phyloP scores from a whole-genome alignment of 1,284 basidiomycete genomes.

The Trametes polyzona region DNA sequence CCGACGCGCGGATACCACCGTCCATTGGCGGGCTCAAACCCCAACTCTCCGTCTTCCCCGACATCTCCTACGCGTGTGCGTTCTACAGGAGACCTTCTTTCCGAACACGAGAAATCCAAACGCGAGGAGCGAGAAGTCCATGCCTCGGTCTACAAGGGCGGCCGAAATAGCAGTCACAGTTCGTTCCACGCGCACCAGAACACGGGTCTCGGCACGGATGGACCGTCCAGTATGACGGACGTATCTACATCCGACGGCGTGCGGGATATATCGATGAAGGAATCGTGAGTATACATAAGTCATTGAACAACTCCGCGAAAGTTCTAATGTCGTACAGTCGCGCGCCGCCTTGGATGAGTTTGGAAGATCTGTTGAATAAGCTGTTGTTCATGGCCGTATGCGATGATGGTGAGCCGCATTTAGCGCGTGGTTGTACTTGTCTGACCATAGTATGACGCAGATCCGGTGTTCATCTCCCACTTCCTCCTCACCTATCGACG shows the following conservation, averaged over 20 bases:
- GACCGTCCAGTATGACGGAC: constrained; percentile 20
- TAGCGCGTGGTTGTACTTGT: neutral
- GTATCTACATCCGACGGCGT: constrained; percentile 23
- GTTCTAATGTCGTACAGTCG: constrained; percentile 44
- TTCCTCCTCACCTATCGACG: constrained; percentile 81
- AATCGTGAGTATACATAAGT: constrained; percentile 36
- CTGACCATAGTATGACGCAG: constrained; percentile 41
- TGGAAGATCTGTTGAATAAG: constrained; percentile 79
- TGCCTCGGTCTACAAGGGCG: constrained; percentile 20
- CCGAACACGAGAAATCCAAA: constrained; percentile 49
- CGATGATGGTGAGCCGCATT: constrained; percentile 64
- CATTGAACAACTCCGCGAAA: neutral
- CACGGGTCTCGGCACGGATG: constrained; percentile 13
- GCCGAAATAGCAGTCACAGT: constrained; percentile 24
- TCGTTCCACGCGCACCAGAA: constrained; percentile 24
- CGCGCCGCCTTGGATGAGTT: constrained; percentile 69
- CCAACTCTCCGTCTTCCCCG: constrained; percentile 26
- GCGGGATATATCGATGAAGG: constrained; percentile 29
- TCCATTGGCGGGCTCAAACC: constrained; percentile 11
- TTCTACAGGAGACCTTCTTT: constrained; percentile 59
- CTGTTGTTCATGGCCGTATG: constrained; percentile 64
- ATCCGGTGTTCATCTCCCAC: constrained; percentile 73
- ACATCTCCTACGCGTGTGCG: constrained; percentile 54
- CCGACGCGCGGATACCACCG: constrained; percentile 24
- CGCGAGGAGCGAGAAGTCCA: constrained; percentile 32